These are phyloP conservation scores for Aleurites moluccanus DNA, from an alignment of 441 rosid species.

Conservation along the genomic window DNA sequence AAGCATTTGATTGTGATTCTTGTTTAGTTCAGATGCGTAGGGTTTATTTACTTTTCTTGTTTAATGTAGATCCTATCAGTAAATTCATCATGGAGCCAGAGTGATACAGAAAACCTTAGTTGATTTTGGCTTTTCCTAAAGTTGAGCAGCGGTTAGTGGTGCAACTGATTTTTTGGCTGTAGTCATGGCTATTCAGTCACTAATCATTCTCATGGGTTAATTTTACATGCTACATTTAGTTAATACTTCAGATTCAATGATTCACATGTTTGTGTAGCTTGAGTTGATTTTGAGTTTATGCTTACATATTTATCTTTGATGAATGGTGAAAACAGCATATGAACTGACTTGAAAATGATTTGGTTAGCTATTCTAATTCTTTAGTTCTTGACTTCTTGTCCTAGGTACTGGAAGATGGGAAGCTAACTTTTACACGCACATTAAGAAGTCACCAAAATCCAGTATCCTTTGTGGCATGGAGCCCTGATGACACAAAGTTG, in stretches of 20 bases:
- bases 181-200: background rate
- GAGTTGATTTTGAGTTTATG: slow-evolving; percentile 16
- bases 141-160: background rate
- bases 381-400: slow-evolving; percentile 21
- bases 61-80: too few species aligned
- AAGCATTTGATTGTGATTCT: slow-evolving; percentile 3
- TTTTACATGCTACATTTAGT: background rate
- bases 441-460: slow-evolving; percentile 71
- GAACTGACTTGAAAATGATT: slow-evolving; percentile 13
- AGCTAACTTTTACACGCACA: slow-evolving; percentile 48
- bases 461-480: slow-evolving; percentile 87
- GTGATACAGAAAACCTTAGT: background rate
- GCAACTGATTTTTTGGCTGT: background rate
- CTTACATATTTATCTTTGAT: background rate
- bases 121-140: background rate
- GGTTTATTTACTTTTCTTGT: too few species aligned
- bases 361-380: slow-evolving; percentile 7
- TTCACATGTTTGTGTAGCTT: background rate
- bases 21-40: background rate
- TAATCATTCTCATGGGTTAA: background rate
- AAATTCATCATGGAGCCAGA: too few species aligned
- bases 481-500: slow-evolving; percentile 76
- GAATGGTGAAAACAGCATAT: background rate
- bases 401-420: slow-evolving; percentile 66
- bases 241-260: background rate